Evolutionary conservation across 2,329 filamentous ascomycete species (phyloP).

Genomic region (Ceratocystis ficicola): DNA sequence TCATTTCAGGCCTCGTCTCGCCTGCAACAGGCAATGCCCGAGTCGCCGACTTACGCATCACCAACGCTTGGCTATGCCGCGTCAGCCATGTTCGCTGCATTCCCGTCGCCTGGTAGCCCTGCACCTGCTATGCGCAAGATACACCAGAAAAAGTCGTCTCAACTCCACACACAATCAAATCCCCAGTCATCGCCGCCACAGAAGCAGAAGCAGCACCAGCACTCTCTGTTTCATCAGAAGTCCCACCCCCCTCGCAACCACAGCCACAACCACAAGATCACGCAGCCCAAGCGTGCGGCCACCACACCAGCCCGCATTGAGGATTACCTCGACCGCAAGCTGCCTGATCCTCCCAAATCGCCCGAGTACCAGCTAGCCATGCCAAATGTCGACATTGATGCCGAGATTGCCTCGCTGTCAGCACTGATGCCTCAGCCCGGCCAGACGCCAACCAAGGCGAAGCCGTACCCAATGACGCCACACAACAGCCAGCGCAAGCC

Average conservation of each 20-base stretch:
- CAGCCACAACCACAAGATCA: slow-evolving; percentile 1
- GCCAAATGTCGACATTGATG: slow-evolving; percentile 11
- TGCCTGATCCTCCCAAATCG: slow-evolving; percentile 15
- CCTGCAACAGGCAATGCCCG: background rate
- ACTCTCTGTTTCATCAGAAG: background rate
- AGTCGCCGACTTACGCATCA: slow-evolving; percentile 6
- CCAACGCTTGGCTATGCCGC: slow-evolving; percentile 10
- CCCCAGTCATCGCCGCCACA: background rate
- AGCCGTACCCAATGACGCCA: background rate
- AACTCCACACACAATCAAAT: background rate
- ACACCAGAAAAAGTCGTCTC: background rate
- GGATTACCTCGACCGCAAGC: slow-evolving; percentile 12
- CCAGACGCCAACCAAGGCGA: background rate
- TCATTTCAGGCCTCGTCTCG: slow-evolving; percentile 7
- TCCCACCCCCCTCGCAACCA: background rate
- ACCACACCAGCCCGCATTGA: slow-evolving; percentile 10
- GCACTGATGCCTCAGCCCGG: background rate
- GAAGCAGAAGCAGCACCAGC: slow-evolving; percentile 3
- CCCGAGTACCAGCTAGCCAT: slow-evolving; percentile 12
- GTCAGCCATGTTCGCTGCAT: slow-evolving; percentile 6
- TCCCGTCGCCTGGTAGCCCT: slow-evolving; percentile 7
- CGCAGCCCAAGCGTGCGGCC: background rate
- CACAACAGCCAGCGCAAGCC: background rate
- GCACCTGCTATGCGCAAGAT: slow-evolving; percentile 1
- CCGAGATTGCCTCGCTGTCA: slow-evolving; percentile 12